Conservation (phyloP, 164 flowering plant species). For the Piper longum region DNA sequence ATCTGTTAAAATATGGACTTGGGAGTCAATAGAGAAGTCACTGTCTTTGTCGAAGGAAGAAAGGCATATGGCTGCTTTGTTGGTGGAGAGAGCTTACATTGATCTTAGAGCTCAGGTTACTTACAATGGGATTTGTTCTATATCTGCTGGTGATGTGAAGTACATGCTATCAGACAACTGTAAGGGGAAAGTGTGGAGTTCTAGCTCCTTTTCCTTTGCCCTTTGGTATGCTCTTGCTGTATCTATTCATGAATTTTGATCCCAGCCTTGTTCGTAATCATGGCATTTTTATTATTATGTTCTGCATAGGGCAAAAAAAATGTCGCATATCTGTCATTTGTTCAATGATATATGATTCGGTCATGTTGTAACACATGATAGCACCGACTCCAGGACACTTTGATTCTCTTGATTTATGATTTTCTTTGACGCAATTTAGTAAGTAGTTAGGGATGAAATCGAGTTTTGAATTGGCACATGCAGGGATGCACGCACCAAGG, state of each 20-base stretch:
- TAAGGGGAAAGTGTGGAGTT: slow-evolving; percentile 78
- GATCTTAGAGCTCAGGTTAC: slow-evolving; percentile 67
- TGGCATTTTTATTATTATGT: neutral
- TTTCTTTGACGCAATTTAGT: neutral
- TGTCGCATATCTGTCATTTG: no score
- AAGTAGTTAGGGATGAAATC: neutral
- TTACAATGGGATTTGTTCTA: slow-evolving; percentile 49
- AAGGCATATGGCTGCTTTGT: slow-evolving; percentile 73
- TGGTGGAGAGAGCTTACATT: slow-evolving; percentile 71
- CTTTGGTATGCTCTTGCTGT: slow-evolving; percentile 43
- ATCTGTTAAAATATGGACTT: slow-evolving; percentile 67
- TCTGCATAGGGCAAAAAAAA: no score
- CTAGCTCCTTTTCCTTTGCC: slow-evolving; percentile 50
- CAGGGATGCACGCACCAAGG: slow-evolving; percentile 96
- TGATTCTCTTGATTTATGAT: no score
- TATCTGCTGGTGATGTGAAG: slow-evolving; percentile 63
- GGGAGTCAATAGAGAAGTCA: slow-evolving; percentile 90
- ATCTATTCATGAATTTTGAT: neutral
- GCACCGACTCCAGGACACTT: no score
- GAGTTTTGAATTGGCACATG: neutral
- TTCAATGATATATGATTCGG: neutral
- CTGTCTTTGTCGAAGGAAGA: slow-evolving; percentile 57
- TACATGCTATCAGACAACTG: slow-evolving; percentile 53
- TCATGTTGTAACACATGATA: neutral
- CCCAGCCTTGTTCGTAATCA: neutral